These are phyloP conservation scores for Yarrowia deformans DNA, from an alignment of 805 yeast species.

Conservation along the genomic window DNA sequence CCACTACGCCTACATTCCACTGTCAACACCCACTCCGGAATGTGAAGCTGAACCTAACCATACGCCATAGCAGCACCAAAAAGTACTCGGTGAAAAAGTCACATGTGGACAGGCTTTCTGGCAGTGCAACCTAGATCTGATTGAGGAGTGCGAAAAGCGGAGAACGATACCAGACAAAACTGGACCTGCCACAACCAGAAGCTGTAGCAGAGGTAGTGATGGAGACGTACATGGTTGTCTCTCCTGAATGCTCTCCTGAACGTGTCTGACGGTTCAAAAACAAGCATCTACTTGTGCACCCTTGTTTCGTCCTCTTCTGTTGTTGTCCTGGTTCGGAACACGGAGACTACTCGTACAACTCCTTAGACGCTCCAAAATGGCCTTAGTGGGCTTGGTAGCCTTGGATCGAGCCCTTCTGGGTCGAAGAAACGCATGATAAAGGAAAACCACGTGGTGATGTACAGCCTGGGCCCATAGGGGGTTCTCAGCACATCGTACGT, in stretches of 20 bases:
- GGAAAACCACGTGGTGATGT: neutral
- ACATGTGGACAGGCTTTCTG: conserved; percentile 1
- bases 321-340: conserved; percentile 7
- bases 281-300: neutral
- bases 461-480: neutral
- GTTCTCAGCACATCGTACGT: neutral
- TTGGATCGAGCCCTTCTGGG: neutral
- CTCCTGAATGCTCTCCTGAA: no score
- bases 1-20: neutral
- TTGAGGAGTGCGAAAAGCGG: no score
- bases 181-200: neutral
- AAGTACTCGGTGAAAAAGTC: conserved; percentile 3
- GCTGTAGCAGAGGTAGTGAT: neutral
- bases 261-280: neutral
- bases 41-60: conserved; percentile 13
- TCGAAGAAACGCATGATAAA: neutral
- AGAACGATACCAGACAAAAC: no score
- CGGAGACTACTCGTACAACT: no score
- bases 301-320: neutral
- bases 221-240: no score
- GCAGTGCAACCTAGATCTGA: conserved; percentile 19
- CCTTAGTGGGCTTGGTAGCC: neutral
- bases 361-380: conserved; percentile 3
- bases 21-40: conserved; percentile 10
- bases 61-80: neutral